phyloP scores from a whole-genome alignment of 306 rosid genomes.

The Prunus kanzakura region DNA sequence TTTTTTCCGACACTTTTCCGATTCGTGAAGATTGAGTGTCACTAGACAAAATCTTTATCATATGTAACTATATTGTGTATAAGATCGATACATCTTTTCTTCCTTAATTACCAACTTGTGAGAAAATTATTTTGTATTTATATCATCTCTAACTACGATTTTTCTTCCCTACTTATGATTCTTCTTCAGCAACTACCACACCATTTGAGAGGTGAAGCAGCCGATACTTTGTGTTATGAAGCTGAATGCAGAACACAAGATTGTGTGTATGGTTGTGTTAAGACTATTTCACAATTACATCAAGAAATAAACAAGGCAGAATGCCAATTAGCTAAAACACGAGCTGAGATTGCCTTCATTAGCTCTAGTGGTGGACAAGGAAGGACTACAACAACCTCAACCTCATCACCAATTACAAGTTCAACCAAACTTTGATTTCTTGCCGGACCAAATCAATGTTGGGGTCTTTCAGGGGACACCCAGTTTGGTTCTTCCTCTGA shows the following conservation, averaged over 20 bases:
- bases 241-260: conserved; percentile 59
- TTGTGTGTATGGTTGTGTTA: conserved; percentile 69
- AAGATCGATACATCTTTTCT: too few relatives aligned
- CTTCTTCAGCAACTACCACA: conserved; percentile 45
- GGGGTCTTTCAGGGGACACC: not conserved
- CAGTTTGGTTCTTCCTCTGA: conserved; percentile 23
- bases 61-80: too few relatives aligned
- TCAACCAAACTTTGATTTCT: conserved; percentile 16
- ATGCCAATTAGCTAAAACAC: conserved; percentile 42
- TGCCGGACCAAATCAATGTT: conserved; percentile 22
- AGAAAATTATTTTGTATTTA: not conserved
- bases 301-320: conserved; percentile 45
- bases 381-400: not conserved
- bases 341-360: conserved; percentile 44
- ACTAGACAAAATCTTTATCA: too few relatives aligned
- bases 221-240: conserved; percentile 49
- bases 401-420: not conserved
- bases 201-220: conserved; percentile 48
- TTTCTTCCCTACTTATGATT: not conserved
- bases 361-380: conserved; percentile 18
- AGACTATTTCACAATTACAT: conserved; percentile 49
- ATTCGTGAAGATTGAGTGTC: too few relatives aligned
- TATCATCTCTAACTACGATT: not conserved
- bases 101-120: not conserved
- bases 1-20: too few relatives aligned